Percentiles rank a stretch among this genome's conserved stretches.
phyloP scores from a whole-genome alignment of 2,329 filamentous ascomycete genomes.

The Venturia asperata region DNA sequence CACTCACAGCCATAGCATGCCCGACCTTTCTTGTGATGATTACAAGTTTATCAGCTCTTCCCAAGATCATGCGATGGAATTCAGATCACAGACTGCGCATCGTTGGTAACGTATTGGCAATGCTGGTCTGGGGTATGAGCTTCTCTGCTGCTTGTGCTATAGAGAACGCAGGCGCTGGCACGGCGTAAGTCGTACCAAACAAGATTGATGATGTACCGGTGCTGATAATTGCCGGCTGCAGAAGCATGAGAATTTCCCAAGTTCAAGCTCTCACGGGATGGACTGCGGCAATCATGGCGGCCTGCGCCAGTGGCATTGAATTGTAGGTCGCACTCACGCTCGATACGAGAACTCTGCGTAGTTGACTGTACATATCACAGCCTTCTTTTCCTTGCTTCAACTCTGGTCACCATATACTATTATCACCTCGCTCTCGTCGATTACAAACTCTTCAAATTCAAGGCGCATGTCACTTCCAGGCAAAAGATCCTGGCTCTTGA shows the following conservation, averaged over 20 bases:
- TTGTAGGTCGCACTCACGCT: background rate
- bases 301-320: background rate
- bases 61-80: constrained; percentile 10
- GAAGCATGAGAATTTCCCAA: background rate
- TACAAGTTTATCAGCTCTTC: constrained; percentile 1
- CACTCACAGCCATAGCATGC: background rate
- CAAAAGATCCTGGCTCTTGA: background rate
- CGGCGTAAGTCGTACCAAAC: background rate
- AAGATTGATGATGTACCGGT: background rate
- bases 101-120: background rate
- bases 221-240: background rate
- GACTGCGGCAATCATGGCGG: background rate
- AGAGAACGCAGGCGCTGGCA: background rate
- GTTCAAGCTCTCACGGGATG: background rate
- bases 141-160: constrained; percentile 7
- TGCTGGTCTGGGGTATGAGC: constrained; percentile 3
- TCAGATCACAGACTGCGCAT: background rate
- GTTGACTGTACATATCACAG: background rate
- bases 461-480: background rate
- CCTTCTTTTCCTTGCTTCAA: constrained; percentile 5
- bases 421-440: constrained; percentile 14
- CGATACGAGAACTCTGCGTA: too few relatives aligned
- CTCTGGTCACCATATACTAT: background rate
- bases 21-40: constrained; percentile 1
- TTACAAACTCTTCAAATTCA: background rate